Conservation (phyloP, 371 early-diverging fungal species). For the Dichotomocladium elegans region DNA sequence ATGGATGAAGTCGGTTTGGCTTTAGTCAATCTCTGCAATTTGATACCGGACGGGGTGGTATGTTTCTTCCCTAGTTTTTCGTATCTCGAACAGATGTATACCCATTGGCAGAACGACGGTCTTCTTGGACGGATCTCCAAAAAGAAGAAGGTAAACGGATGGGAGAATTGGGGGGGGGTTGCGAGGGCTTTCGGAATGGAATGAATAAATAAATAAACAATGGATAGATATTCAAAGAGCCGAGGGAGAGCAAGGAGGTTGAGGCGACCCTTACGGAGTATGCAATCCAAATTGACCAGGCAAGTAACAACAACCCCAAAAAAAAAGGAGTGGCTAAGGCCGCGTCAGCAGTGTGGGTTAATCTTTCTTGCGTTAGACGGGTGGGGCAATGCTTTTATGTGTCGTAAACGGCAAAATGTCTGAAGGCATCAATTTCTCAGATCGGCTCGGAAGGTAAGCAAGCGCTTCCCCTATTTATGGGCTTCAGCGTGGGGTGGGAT, state of each 20-base stretch:
- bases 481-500: conserved; percentile 1
- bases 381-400: conserved; percentile 85
- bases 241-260: conserved; percentile 52
- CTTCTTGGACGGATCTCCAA: conserved; percentile 44
- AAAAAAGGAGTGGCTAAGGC: too few species aligned
- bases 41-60: conserved; percentile 93
- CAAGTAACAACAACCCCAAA: too few species aligned
- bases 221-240: conserved; percentile 64
- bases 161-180: not conserved
- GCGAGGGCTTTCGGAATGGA: too few species aligned
- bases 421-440: conserved; percentile 97
- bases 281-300: conserved; percentile 36
- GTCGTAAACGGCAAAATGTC: conserved; percentile 97
- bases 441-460: conserved; percentile 71
- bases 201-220: too few species aligned
- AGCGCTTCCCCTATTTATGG: not conserved
- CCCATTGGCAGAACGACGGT: conserved; percentile 51
- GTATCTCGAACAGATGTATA: conserved; percentile 69
- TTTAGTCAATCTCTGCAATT: conserved; percentile 69
- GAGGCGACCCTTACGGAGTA: conserved; percentile 64
- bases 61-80: conserved; percentile 92
- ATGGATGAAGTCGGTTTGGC: conserved; percentile 71
- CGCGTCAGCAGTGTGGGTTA: too few species aligned
- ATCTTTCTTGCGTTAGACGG: too few species aligned
- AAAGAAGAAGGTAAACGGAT: conserved; percentile 53